Conservation (phyloP, 768 basidiomycete genomes). For the Tulasnella calospora region DNA sequence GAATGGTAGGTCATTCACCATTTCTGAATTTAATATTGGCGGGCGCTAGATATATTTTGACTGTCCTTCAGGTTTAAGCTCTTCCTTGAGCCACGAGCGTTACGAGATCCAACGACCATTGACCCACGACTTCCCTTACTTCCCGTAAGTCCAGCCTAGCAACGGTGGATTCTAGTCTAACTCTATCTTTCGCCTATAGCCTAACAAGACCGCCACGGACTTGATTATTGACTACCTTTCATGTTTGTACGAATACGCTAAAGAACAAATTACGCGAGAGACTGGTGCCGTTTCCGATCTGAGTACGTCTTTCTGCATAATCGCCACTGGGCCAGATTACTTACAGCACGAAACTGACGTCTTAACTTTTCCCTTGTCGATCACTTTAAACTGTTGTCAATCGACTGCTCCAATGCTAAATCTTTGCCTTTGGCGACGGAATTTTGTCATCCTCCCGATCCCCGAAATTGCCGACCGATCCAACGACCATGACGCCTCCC, state of each 20-base stretch:
- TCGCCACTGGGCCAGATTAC: background rate
- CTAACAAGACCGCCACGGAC: conserved; percentile 42
- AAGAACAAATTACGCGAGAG: conserved; percentile 79
- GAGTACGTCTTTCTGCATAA: conserved; percentile 44
- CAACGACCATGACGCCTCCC: background rate
- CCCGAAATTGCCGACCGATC: background rate
- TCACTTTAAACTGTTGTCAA: background rate
- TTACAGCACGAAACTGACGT: background rate
- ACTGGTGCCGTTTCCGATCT: conserved; percentile 83
- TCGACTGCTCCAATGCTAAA: background rate
- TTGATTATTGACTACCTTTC: conserved; percentile 79
- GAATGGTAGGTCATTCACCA: conserved; percentile 43
- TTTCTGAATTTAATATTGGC: background rate
- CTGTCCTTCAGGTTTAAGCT: conserved; percentile 65
- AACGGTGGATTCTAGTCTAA: background rate
- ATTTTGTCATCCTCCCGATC: background rate
- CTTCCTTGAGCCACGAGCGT: conserved; percentile 73
- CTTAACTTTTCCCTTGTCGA: background rate
- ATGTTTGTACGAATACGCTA: conserved; percentile 82
- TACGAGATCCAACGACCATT: conserved; percentile 63
- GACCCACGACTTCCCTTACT: conserved; percentile 75
- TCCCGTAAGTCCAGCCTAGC: conserved; percentile 51
- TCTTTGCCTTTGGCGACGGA: background rate
- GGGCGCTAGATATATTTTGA: background rate
- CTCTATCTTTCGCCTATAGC: background rate